These are phyloP conservation scores for Colletotrichum australisinense DNA, from an alignment of 2,329 filamentous ascomycete species.

Conservation along the genomic window DNA sequence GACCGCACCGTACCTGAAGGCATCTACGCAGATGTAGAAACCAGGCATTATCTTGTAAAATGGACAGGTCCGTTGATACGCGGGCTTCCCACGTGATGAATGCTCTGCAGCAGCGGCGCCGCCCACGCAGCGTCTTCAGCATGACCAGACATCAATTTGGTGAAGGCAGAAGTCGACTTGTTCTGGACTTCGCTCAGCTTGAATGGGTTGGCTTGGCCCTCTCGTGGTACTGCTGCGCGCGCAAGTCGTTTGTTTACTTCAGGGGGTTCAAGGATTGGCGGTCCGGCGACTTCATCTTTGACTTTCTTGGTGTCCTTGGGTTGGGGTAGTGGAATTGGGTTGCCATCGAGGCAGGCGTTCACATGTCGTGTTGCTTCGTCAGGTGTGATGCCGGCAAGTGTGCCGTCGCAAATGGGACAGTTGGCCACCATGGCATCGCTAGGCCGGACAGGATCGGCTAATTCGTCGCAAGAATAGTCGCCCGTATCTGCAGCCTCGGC, in stretches of 20 bases:
- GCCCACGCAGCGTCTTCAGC: slow-evolving; percentile 91
- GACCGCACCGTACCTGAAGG: slow-evolving; percentile 94
- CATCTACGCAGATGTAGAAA: slow-evolving; percentile 93
- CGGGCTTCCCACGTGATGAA: slow-evolving; percentile 83
- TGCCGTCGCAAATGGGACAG: slow-evolving; percentile 84
- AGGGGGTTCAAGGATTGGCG: slow-evolving; percentile 47
- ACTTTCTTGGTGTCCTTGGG: slow-evolving; percentile 34
- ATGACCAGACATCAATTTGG: slow-evolving; percentile 91
- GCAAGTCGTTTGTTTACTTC: slow-evolving; percentile 70
- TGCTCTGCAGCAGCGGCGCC: slow-evolving; percentile 84
- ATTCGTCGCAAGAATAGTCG: slow-evolving; percentile 48
- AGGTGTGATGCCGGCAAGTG: slow-evolving; percentile 67
- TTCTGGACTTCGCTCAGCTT: slow-evolving; percentile 56
- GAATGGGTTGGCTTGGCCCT: slow-evolving; percentile 86
- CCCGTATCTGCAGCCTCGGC: slow-evolving; percentile 61
- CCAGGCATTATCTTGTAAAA: slow-evolving; percentile 99
- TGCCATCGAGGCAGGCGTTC: slow-evolving; percentile 91
- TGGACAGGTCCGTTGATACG: slow-evolving; percentile 90
- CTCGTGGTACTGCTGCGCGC: slow-evolving; percentile 76
- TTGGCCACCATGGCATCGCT: slow-evolving; percentile 49
- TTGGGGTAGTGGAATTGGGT: slow-evolving; percentile 68
- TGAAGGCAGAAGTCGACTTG: slow-evolving; percentile 78
- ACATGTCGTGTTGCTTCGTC: slow-evolving; percentile 86
- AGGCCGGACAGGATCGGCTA: slow-evolving; percentile 43
- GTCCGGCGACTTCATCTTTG: slow-evolving; percentile 14